phyloP scores from a whole-genome alignment of 2,329 filamentous ascomycete species.

The Exophiala mesophila region DNA sequence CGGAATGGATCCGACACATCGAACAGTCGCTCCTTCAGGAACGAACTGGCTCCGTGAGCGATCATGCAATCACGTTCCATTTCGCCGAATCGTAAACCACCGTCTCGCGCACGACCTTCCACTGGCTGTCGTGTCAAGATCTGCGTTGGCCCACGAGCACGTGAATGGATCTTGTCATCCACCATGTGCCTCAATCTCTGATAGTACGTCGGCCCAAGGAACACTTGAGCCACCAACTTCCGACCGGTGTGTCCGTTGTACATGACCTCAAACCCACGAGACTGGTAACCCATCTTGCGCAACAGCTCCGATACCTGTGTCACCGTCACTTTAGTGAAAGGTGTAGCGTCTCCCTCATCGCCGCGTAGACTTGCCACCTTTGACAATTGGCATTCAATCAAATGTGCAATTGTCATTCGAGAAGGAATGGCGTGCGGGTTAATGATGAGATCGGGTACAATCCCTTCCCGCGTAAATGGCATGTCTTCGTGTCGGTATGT shows the following conservation, averaged over 20 bases:
- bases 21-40: slow-evolving; percentile 95
- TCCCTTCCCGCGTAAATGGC: slow-evolving; percentile 90
- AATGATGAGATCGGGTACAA: slow-evolving; percentile 94
- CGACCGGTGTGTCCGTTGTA: slow-evolving; percentile 96
- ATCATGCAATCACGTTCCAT: slow-evolving; percentile 99
- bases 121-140: slow-evolving; percentile 97
- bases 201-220: slow-evolving; percentile 97
- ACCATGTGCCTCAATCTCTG: slow-evolving; percentile 99
- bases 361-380: slow-evolving; percentile 93
- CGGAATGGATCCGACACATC: slow-evolving; percentile 97
- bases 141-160: slow-evolving; percentile 91
- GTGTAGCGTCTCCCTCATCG: slow-evolving; percentile 93
- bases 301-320: slow-evolving; percentile 85
- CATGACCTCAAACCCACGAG: slow-evolving; percentile 95
- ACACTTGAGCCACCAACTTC: slow-evolving; percentile 90
- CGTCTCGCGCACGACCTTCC: slow-evolving; percentile 95
- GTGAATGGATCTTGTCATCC: slow-evolving; percentile 99
- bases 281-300: slow-evolving; percentile 87
- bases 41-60: slow-evolving; percentile 93
- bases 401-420: slow-evolving; percentile 99
- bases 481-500: slow-evolving; percentile 98
- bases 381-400: slow-evolving; percentile 96
- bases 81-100: slow-evolving; percentile 98
- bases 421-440: slow-evolving; percentile 99
- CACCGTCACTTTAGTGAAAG: slow-evolving; percentile 96